These are phyloP conservation scores for Glycine soja DNA, from an alignment of 306 rosid genomes.

Conservation along the genomic window DNA sequence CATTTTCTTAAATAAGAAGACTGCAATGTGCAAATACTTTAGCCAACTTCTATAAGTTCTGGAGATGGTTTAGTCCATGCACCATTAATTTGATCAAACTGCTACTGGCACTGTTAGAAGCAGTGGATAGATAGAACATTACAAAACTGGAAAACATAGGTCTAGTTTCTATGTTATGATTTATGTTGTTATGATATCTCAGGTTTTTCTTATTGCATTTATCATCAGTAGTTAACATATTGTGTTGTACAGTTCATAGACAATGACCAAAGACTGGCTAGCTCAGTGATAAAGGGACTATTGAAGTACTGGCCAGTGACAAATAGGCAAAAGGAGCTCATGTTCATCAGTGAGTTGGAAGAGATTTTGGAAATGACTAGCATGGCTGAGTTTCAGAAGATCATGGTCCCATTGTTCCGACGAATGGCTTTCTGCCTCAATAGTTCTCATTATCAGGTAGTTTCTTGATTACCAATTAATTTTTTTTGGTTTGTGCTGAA, in stretches of 20 bases:
- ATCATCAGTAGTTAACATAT: conserved; percentile 28
- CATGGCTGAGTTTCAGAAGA: conserved; percentile 86
- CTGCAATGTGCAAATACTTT: background rate
- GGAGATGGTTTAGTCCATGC: background rate
- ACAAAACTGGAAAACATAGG: background rate
- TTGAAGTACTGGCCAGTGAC: conserved; percentile 30
- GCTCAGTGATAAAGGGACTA: conserved; percentile 17
- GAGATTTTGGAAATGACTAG: conserved; percentile 91
- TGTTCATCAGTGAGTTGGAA: conserved; percentile 96
- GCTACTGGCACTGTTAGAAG: background rate
- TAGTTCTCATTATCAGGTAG: conserved; percentile 93
- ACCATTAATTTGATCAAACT: background rate
- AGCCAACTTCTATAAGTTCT: background rate
- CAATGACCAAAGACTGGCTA: conserved; percentile 18
- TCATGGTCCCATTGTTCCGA: conserved; percentile 85
- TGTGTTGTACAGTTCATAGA: conserved; percentile 23
- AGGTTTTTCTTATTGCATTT: conserved; percentile 77
- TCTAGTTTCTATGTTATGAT: conserved; percentile 45
- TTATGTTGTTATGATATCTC: conserved; percentile 26
- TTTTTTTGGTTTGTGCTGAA: too few species aligned
- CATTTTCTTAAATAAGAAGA: conserved; percentile 1
- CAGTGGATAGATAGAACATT: background rate
- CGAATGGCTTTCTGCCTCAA: conserved; percentile 78
- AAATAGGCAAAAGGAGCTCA: conserved; percentile 96
- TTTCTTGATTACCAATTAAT: too few species aligned